phyloP scores from a whole-genome alignment of 2,329 filamentous ascomycete species.

The Colletotrichum somersetense region DNA sequence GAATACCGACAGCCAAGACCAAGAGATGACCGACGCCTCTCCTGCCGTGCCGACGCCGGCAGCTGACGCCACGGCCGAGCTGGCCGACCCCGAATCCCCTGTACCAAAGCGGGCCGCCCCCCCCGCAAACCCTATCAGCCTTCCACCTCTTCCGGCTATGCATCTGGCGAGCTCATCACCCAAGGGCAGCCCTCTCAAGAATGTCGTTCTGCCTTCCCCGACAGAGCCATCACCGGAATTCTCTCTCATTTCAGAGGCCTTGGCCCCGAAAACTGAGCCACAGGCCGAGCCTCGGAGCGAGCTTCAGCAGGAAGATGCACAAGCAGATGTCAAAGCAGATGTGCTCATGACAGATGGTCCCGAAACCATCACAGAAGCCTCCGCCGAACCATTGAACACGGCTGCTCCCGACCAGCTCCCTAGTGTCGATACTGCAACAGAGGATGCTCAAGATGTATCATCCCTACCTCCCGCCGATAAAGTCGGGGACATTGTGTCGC shows the following conservation, averaged over 20 bases:
- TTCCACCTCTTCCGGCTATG: slow-evolving; percentile 48
- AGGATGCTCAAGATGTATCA: slow-evolving; percentile 23
- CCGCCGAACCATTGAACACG: not conserved
- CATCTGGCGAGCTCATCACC: slow-evolving; percentile 47
- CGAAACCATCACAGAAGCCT: slow-evolving; percentile 12
- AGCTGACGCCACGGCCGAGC: slow-evolving; percentile 44
- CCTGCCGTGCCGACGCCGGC: slow-evolving; percentile 46
- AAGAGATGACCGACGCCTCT: slow-evolving; percentile 52
- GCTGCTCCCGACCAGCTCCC: slow-evolving; percentile 19
- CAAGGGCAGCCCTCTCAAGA: slow-evolving; percentile 65
- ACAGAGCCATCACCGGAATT: slow-evolving; percentile 51
- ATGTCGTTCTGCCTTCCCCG: slow-evolving; percentile 62
- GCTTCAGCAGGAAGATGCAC: not conserved
- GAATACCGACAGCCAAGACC: slow-evolving; percentile 45
- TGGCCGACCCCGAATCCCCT: slow-evolving; percentile 41
- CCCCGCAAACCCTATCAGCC: slow-evolving; percentile 49
- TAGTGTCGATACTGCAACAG: slow-evolving; percentile 12
- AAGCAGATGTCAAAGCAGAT: not conserved
- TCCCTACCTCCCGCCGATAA: slow-evolving; percentile 36
- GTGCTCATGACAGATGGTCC: slow-evolving; percentile 24
- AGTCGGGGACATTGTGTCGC: slow-evolving; percentile 37
- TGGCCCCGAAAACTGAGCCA: slow-evolving; percentile 24
- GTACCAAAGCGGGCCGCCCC: slow-evolving; percentile 16
- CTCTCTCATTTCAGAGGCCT: slow-evolving; percentile 30
- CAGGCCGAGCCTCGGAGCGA: not conserved